phyloP scores from a whole-genome alignment of 2,329 filamentous ascomycete species.

The Aaosphaeria arxii region DNA sequence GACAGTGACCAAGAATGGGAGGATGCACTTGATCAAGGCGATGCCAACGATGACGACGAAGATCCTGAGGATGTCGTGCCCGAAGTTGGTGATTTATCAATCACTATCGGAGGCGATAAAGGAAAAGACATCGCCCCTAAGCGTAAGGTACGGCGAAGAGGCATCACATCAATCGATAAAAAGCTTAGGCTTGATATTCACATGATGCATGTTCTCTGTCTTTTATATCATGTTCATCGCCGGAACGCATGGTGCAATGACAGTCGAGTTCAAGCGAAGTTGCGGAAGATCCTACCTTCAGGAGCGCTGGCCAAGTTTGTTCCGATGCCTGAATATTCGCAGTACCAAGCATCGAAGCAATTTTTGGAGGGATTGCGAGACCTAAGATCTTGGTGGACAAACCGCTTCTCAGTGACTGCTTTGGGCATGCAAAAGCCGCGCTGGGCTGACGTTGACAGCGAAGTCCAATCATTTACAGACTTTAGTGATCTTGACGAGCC shows the following conservation, averaged over 20 bases:
- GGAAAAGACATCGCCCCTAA: slow-evolving; percentile 28
- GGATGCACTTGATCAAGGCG: slow-evolving; percentile 41
- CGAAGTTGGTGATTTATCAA: slow-evolving; percentile 37
- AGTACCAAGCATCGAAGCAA: slow-evolving; percentile 73
- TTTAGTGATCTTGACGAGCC: slow-evolving; percentile 65
- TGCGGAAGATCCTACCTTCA: slow-evolving; percentile 57
- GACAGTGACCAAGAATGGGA: slow-evolving; percentile 63
- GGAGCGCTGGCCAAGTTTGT: slow-evolving; percentile 67
- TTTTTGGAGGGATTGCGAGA: slow-evolving; percentile 77
- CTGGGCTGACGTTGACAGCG: slow-evolving; percentile 69
- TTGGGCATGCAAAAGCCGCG: slow-evolving; percentile 43
- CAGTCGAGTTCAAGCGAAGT: slow-evolving; percentile 57
- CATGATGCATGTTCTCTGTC: slow-evolving; percentile 78
- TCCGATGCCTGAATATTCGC: slow-evolving; percentile 63
- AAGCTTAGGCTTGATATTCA: slow-evolving; percentile 71
- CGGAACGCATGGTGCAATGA: slow-evolving; percentile 92
- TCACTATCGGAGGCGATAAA: slow-evolving; percentile 38
- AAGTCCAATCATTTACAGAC: slow-evolving; percentile 49
- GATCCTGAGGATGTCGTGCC: slow-evolving; percentile 22
- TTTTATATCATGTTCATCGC: slow-evolving; percentile 72
- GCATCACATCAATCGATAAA: slow-evolving; percentile 56
- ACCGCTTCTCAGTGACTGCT: slow-evolving; percentile 68
- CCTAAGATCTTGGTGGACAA: slow-evolving; percentile 64
- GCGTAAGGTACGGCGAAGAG: slow-evolving; percentile 45
- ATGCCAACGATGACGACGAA: slow-evolving; percentile 23